These are phyloP conservation scores for Echeveria elegans DNA, from an alignment of 164 flowering plant species.

Conservation along the genomic window DNA sequence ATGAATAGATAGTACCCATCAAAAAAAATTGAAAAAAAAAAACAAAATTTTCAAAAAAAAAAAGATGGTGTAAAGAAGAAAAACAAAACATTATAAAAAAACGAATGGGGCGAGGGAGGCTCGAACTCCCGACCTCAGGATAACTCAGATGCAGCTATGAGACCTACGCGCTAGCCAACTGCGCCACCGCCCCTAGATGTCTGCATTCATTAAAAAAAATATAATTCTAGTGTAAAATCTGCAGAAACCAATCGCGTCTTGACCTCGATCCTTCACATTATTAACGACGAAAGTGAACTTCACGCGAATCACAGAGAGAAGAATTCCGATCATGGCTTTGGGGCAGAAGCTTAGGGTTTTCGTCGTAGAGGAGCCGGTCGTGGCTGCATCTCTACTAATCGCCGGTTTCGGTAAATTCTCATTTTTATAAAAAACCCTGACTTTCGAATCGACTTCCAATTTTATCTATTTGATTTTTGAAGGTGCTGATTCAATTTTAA, in stretches of 20 bases:
- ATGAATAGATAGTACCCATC: no score
- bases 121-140: slow-evolving; percentile 98
- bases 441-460: no score
- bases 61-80: no score
- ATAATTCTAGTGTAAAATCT: no score
- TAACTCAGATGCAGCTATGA: slow-evolving; percentile 50
- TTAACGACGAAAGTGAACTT: background rate
- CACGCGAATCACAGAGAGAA: background rate
- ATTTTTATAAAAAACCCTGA: slow-evolving; percentile 1
- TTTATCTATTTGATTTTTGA: no score
- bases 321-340: slow-evolving; percentile 38
- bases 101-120: slow-evolving; percentile 84
- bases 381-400: slow-evolving; percentile 81
- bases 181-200: slow-evolving; percentile 47
- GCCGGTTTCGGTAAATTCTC: slow-evolving; percentile 62
- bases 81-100: no score
- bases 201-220: no score
- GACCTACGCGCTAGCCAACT: slow-evolving; percentile 82
- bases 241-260: no score
- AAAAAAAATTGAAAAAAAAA: no score
- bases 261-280: background rate
- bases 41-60: no score
- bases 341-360: slow-evolving; percentile 81
- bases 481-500: no score
- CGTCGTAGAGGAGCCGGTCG: slow-evolving; percentile 77